Evolutionary conservation across 768 basidiomycete species (phyloP).

Genomic region (Lactifluus volemus): DNA sequence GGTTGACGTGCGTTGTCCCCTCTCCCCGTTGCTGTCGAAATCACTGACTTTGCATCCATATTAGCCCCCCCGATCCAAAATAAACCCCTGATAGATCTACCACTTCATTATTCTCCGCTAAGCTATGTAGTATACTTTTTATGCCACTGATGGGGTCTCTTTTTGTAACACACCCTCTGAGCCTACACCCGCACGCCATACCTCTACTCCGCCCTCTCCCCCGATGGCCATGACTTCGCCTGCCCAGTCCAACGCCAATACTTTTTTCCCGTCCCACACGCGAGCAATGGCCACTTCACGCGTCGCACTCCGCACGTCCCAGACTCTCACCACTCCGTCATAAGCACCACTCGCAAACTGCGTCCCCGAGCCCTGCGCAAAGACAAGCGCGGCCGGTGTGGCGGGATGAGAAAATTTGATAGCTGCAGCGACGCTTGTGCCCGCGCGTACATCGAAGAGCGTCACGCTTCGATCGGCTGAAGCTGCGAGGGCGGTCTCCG

Average conservation of each 20-base stretch:
- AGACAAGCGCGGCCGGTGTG: constrained; percentile 54
- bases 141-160: background rate
- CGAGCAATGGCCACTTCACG: constrained; percentile 56
- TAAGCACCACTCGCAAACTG: constrained; percentile 69
- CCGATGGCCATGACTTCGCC: constrained; percentile 22
- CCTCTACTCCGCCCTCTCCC: constrained; percentile 25
- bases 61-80: background rate
- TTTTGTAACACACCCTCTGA: constrained; percentile 18
- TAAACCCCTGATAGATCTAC: background rate
- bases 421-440: constrained; percentile 27
- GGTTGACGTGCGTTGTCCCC: background rate
- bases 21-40: background rate
- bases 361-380: constrained; percentile 26
- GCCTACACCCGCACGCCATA: constrained; percentile 24
- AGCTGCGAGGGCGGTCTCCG: constrained; percentile 45
- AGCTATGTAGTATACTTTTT: background rate
- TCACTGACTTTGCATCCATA: background rate
- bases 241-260: constrained; percentile 40
- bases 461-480: constrained; percentile 71
- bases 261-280: constrained; percentile 47
- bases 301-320: constrained; percentile 69
- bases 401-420: constrained; percentile 50
- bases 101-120: background rate
- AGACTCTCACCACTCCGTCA: constrained; percentile 68
- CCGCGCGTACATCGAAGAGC: constrained; percentile 56